A percentile compares a stretch with the other conserved stretches of the same genome.
These are phyloP conservation scores for Fusarium azukiicola DNA, from an alignment of 2,329 filamentous ascomycete genomes.

Conservation along the genomic window DNA sequence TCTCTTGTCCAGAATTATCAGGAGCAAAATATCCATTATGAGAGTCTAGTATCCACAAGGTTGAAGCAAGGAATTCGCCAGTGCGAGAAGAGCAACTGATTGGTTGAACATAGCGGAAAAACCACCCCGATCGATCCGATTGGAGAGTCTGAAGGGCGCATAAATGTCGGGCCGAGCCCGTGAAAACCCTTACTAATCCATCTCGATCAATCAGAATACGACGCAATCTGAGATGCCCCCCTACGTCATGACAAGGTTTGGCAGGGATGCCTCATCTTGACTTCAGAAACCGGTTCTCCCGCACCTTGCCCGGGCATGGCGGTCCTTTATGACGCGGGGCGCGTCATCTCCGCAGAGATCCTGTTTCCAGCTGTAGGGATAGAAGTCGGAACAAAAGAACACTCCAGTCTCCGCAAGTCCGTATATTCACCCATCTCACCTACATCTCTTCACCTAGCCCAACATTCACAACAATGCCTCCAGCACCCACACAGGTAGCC, in stretches of 20 bases:
- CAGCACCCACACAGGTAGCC: slow-evolving; percentile 6
- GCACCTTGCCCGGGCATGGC: background rate
- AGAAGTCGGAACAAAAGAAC: background rate
- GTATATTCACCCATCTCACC: background rate
- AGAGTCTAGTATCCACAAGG: too few relatives aligned
- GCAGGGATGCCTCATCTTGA: slow-evolving; percentile 1
- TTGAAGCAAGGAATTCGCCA: too few relatives aligned
- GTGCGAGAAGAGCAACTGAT: background rate
- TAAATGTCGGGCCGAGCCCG: background rate
- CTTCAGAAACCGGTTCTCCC: slow-evolving; percentile 19
- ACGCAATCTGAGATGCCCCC: background rate
- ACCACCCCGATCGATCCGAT: background rate
- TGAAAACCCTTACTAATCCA: background rate
- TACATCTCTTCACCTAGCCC: background rate
- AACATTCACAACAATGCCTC: background rate
- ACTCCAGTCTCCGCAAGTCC: background rate
- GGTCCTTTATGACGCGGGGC: slow-evolving; percentile 3
- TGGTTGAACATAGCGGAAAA: background rate
- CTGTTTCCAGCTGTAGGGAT: slow-evolving; percentile 14
- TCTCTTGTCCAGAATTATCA: too few relatives aligned
- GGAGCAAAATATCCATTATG: too few relatives aligned
- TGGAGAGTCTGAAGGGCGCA: background rate
- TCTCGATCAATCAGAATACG: background rate
- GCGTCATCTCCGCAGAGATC: slow-evolving; percentile 15
- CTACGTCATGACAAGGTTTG: slow-evolving; percentile 14